Evolutionary conservation across 2,329 filamentous ascomycete species (phyloP).

Genomic region (Fusarium graminum): DNA sequence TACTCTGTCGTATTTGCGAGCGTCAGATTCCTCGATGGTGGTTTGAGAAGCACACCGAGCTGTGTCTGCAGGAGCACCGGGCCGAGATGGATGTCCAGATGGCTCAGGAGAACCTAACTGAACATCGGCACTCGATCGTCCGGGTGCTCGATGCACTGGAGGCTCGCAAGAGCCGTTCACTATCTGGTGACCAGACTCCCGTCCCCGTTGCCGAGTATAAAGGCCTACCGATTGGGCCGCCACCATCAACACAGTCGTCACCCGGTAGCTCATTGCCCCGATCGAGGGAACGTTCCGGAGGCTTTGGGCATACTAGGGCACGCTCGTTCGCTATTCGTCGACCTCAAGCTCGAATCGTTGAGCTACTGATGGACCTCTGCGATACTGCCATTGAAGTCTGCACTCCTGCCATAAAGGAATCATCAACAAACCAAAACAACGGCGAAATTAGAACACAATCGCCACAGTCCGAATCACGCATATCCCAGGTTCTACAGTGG

Average conservation of each 20-base stretch:
- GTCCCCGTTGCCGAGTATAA: slow-evolving; percentile 84
- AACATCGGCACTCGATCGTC: slow-evolving; percentile 94
- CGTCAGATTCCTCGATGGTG: slow-evolving; percentile 98
- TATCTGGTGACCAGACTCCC: slow-evolving; percentile 66
- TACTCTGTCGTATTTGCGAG: slow-evolving; percentile 97
- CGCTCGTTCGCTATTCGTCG: slow-evolving; percentile 92
- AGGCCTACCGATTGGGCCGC: slow-evolving; percentile 84
- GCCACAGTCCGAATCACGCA: slow-evolving; percentile 93
- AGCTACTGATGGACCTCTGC: slow-evolving; percentile 92
- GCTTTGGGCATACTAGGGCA: slow-evolving; percentile 82
- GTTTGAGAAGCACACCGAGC: slow-evolving; percentile 99
- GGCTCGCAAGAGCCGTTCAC: slow-evolving; percentile 75
- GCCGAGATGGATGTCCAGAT: slow-evolving; percentile 99
- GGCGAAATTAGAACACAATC: slow-evolving; percentile 93
- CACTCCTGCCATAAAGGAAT: slow-evolving; percentile 91
- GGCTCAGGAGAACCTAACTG: slow-evolving; percentile 89
- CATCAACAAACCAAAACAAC: slow-evolving; percentile 69
- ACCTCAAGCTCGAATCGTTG: slow-evolving; percentile 92
- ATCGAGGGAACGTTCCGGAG: slow-evolving; percentile 79
- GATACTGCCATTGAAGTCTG: slow-evolving; percentile 96
- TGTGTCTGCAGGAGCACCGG: slow-evolving; percentile 94
- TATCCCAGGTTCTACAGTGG: slow-evolving; percentile 96
- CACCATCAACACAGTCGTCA: slow-evolving; percentile 77
- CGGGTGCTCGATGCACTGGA: slow-evolving; percentile 94
- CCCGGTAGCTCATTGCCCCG: slow-evolving; percentile 79